These are phyloP conservation scores for Solanum sitiens DNA, from an alignment of 257 asterid species.

Conservation along the genomic window DNA sequence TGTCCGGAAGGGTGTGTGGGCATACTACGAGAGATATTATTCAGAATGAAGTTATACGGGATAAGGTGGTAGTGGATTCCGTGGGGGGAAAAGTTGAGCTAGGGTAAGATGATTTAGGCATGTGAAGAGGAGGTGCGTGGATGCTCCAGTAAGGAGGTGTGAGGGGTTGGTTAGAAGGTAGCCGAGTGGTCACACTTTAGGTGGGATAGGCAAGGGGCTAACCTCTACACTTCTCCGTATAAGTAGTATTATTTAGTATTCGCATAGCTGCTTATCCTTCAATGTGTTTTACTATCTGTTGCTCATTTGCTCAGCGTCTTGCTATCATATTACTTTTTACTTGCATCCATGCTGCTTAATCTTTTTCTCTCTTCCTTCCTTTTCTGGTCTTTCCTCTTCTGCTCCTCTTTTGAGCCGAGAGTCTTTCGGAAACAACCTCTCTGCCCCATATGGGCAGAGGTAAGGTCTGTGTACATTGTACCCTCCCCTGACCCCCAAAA, in stretches of 20 bases:
- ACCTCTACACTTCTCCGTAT: background rate
- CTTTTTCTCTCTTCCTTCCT: background rate
- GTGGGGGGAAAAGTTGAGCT: background rate
- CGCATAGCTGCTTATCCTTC: background rate
- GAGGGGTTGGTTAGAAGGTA: background rate
- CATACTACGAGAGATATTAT: background rate
- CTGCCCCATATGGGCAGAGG: background rate
- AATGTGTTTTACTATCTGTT: too few relatives aligned
- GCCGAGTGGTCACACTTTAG: background rate
- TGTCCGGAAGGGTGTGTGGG: background rate
- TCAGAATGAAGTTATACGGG: background rate
- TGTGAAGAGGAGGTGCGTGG: background rate
- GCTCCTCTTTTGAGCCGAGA: background rate
- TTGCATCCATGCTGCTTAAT: background rate
- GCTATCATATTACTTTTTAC: background rate
- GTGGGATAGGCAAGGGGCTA: background rate
- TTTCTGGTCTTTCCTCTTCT: background rate
- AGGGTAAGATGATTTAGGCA: background rate
- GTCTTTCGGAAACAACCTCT: background rate
- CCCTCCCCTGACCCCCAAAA: background rate
- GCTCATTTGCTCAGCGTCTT: background rate
- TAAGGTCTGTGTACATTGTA: background rate
- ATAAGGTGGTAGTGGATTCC: background rate
- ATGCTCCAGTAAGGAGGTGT: background rate
- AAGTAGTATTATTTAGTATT: background rate